These are phyloP conservation scores for Pseudozyma hubeiensis DNA, from an alignment of 1,284 basidiomycete species.

Conservation along the genomic window DNA sequence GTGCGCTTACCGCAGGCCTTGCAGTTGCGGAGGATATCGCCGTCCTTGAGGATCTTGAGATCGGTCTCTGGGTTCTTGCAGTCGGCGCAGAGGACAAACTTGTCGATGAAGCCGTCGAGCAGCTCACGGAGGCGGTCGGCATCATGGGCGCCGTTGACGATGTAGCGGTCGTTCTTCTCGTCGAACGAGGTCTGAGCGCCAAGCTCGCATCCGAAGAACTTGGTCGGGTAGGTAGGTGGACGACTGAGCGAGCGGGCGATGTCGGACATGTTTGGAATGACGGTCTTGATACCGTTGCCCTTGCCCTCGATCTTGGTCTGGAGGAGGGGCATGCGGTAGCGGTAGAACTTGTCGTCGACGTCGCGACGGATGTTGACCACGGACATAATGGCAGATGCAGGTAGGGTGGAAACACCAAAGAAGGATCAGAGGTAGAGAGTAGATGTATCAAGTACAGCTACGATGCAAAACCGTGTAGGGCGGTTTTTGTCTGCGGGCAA, in stretches of 20 bases:
- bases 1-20: constrained; percentile 97
- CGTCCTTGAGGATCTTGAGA: constrained; percentile 84
- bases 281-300: constrained; percentile 98
- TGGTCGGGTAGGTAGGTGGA: constrained; percentile 95
- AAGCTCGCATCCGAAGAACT: constrained; percentile 98
- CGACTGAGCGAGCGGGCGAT: constrained; percentile 94
- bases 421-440: background rate
- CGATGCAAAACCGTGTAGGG: constrained; percentile 44
- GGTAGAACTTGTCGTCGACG: constrained; percentile 81
- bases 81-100: constrained; percentile 94
- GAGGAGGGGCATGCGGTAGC: constrained; percentile 86
- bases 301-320: constrained; percentile 98
- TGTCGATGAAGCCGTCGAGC: constrained; percentile 91
- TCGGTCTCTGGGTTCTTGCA: constrained; percentile 99
- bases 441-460: constrained; percentile 50
- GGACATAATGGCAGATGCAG: constrained; percentile 69
- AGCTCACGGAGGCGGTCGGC: constrained; percentile 92
- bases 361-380: constrained; percentile 98
- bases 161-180: constrained; percentile 96
- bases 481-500: constrained; percentile 53
- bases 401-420: background rate
- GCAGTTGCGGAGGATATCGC: constrained; percentile 93
- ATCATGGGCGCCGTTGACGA: constrained; percentile 97
- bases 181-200: constrained; percentile 97
- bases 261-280: constrained; percentile 88